Evolutionary conservation across 352 stramenopile species (phyloP).

Genomic region (Globisporangium nodosum): DNA sequence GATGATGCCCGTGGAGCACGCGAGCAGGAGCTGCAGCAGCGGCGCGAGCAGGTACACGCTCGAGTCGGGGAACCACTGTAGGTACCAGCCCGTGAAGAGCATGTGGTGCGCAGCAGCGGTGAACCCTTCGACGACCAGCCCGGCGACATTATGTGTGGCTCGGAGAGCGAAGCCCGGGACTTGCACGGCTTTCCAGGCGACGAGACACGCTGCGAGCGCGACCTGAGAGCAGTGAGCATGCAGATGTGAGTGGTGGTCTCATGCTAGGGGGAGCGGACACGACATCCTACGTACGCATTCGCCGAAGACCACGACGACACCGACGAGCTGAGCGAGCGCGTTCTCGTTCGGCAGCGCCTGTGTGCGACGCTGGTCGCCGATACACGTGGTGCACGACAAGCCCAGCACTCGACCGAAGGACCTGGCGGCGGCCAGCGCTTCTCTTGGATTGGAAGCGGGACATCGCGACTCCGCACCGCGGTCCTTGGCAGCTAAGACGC

Average conservation of each 20-base stretch:
- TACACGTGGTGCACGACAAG: no score
- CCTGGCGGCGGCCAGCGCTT: no score
- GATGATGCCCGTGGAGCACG: slow-evolving; percentile 3
- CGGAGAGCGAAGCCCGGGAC: slow-evolving; percentile 4
- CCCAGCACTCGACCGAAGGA: no score
- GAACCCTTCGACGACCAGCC: neutral
- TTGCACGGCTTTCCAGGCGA: slow-evolving; percentile 5
- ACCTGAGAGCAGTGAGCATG: neutral
- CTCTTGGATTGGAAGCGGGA: no score
- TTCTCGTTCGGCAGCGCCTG: neutral
- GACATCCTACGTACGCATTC: slow-evolving; percentile 14
- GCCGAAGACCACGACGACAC: slow-evolving; percentile 8
- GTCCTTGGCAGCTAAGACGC: no score
- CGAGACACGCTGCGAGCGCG: neutral
- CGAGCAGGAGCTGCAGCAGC: slow-evolving; percentile 11
- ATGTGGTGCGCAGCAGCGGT: slow-evolving; percentile 5
- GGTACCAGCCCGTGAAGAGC: slow-evolving; percentile 6
- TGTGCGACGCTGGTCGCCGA: neutral
- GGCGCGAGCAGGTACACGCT: slow-evolving; percentile 6
- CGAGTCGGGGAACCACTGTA: slow-evolving; percentile 6
- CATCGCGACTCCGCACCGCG: no score
- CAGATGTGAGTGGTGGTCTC: neutral
- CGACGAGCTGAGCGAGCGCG: slow-evolving; percentile 5
- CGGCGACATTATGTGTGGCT: slow-evolving; percentile 1
- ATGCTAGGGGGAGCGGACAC: no score